Evolutionary conservation across 1,139 yeast genomes (phyloP), one percentile per base, ranked within the genome.

Genomic region (Debaryomyces subglobosus): DNA sequence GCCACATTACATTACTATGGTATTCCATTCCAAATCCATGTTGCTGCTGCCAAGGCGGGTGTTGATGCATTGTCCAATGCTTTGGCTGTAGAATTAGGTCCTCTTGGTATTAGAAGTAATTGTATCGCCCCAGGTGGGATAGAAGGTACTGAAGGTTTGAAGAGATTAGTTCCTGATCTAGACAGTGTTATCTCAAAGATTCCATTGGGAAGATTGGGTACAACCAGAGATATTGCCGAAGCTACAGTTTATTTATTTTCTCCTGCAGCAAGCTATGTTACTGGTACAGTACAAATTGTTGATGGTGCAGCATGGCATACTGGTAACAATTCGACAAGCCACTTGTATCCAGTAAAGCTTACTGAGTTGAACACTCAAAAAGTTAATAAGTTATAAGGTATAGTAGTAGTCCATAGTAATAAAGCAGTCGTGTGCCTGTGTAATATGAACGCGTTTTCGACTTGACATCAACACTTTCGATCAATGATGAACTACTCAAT

Each of bases 41-140:
- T 89, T 1, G 87, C 91, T 2, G 96, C 97, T 0, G 97, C 97
- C 5, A 91, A 91, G 69, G 96, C 97, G 1, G 97, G 96, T 18
- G 82, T 91, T 32, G 97, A 92, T 63, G 95, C 96, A 0, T 71
- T 91, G 39, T 84, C 91, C 18, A 84, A 86, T 55, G 86, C 90
- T 0, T 68, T 91, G 53, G 96, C 97, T 0, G 91, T 89, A 7
- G 97, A 91, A 67, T 74, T 89, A 52, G 97, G 97, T 1, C 96
- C 97, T 0, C 63, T 87, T 49, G 97, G 97, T 3, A 80, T 91
- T 43, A 77, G 92, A 49, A 79, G 84, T 45, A 91, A 91, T 64
- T 82, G 88, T 62, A 80, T 91, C 54, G 96, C 96, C 1, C 97
- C 97, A 0, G 97, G 97, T 2, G 84, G 87, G 12, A 89, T 89